Conservation (phyloP, 441 rosid genomes). For the Rhodomyrtus psidioides region DNA sequence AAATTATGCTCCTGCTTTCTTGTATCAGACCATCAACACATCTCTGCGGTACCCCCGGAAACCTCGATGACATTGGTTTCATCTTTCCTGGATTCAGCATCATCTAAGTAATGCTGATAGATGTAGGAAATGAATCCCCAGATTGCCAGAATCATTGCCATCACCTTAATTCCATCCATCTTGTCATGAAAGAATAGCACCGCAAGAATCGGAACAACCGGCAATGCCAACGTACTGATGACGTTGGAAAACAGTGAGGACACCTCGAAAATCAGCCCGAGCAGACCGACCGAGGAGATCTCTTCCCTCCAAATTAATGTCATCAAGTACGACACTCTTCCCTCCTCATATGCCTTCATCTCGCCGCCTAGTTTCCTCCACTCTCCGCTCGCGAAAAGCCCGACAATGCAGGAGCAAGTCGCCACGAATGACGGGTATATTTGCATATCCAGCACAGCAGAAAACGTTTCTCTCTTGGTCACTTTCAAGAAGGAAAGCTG, state of each 20-base stretch:
- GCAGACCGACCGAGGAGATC: slow-evolving; percentile 29
- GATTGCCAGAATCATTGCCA: slow-evolving; percentile 40
- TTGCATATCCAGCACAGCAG: slow-evolving; percentile 38
- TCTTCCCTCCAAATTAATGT: slow-evolving; percentile 53
- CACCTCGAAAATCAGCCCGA: slow-evolving; percentile 40
- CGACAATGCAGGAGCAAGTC: slow-evolving; percentile 32
- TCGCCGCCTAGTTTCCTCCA: slow-evolving; percentile 28
- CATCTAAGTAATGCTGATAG: slow-evolving; percentile 46
- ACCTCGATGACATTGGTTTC: not conserved
- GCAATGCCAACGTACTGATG: slow-evolving; percentile 36
- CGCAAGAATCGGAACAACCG: slow-evolving; percentile 39
- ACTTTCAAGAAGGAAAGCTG: slow-evolving; percentile 44
- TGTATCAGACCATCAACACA: slow-evolving; percentile 10
- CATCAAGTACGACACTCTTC: slow-evolving; percentile 34
- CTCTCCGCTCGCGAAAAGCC: slow-evolving; percentile 47
- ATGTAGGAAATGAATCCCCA: slow-evolving; percentile 50
- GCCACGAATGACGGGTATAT: slow-evolving; percentile 36
- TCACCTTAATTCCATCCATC: slow-evolving; percentile 40
- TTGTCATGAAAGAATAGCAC: slow-evolving; percentile 38
- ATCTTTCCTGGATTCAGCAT: slow-evolving; percentile 6
- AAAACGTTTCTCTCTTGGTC: slow-evolving; percentile 33
- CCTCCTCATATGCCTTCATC: slow-evolving; percentile 25
- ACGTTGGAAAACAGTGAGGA: slow-evolving; percentile 48
- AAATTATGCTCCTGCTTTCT: not conserved
- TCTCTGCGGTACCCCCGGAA: slow-evolving; percentile 5